Evolutionary conservation across 768 basidiomycete species (phyloP), one percentile per base, ranked within the genome.

Genomic region (Lyophyllum shimeji): DNA sequence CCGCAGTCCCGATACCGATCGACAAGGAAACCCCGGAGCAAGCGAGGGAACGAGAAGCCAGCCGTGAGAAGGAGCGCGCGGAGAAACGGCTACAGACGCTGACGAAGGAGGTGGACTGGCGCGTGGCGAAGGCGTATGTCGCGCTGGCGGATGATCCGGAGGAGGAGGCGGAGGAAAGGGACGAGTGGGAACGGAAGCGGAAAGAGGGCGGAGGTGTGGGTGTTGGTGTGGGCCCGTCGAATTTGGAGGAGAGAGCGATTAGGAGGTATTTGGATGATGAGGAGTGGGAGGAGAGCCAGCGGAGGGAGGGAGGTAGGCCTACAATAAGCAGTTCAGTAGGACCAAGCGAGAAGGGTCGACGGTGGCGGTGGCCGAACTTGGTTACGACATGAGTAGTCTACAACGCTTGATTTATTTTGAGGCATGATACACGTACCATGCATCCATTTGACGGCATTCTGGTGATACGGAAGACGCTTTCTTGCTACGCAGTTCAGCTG

Each of bases 41-140:
- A 39, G 71, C 74, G 39, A 63, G 67, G n/a, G 72, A 71, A 43
- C 68, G 73, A 27, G 75, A 80, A 58, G 76, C 69, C 18, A 71
- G 72, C 61, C 72, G 78, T 59, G 72, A 71, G 49, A 76, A 77
- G 61, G 83, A 84, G 61, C 75, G 79, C 17, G 85, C 87, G 7
- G 79, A 80, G 69, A 85, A 78, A 61, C 78, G 77, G 46, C 69
- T 90, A 55, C 86, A 87, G 70, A 75, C 72, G 29, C 70, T 87
- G 59, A 86, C 83, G 46, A 89, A 89, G 70, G 87, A 89, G 71
- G 74, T 75, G 57, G 88, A 91, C 66, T 80, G 79, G 77, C 74
- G 76, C 47, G 75, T 90, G 27, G 86, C 85, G 9, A 80, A 81
- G 63, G 82, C 85, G 23, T 90, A 92, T 68, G 81, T 90, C 54